Evolutionary conservation across 208 protist species (phyloP).

Genomic region (Vickermania spadyakhi): DNA sequence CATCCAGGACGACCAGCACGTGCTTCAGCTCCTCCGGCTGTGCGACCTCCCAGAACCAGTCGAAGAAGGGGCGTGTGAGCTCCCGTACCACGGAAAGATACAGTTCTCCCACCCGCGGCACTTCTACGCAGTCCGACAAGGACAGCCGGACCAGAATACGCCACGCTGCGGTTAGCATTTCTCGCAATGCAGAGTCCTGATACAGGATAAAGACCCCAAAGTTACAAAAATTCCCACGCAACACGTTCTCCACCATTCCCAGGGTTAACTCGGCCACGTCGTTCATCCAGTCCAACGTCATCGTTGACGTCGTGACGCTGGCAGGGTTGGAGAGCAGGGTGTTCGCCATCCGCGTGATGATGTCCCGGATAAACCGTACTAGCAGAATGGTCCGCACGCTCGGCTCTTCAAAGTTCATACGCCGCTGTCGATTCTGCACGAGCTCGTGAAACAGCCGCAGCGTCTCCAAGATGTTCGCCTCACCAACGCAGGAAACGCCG

Average conservation of each 20-base stretch:
- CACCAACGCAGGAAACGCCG: neutral
- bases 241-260: conserved; percentile 22
- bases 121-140: conserved; percentile 12
- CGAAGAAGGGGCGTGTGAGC: conserved; percentile 27
- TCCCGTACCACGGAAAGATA: conserved; percentile 23
- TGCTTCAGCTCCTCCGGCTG: conserved; percentile 18
- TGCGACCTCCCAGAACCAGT: conserved; percentile 29
- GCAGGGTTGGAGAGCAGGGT: conserved; percentile 4
- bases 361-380: conserved; percentile 15
- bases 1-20: conserved; percentile 35
- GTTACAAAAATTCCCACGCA: conserved; percentile 54
- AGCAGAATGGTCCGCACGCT: conserved; percentile 13
- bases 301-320: neutral
- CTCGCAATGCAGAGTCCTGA: conserved; percentile 21
- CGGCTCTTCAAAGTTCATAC: conserved; percentile 22
- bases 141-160: conserved; percentile 15
- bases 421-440: conserved; percentile 26
- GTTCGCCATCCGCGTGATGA: conserved; percentile 7
- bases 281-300: conserved; percentile 37
- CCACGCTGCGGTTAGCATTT: conserved; percentile 28
- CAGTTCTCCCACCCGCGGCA: conserved; percentile 26
- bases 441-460: conserved; percentile 28
- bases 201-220: conserved; percentile 42
- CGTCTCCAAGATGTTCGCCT: conserved; percentile 11
- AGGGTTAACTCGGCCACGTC: conserved; percentile 30